phyloP scores from a whole-genome alignment of 2,329 filamentous ascomycete genomes.

The Dendryphion nanum region DNA sequence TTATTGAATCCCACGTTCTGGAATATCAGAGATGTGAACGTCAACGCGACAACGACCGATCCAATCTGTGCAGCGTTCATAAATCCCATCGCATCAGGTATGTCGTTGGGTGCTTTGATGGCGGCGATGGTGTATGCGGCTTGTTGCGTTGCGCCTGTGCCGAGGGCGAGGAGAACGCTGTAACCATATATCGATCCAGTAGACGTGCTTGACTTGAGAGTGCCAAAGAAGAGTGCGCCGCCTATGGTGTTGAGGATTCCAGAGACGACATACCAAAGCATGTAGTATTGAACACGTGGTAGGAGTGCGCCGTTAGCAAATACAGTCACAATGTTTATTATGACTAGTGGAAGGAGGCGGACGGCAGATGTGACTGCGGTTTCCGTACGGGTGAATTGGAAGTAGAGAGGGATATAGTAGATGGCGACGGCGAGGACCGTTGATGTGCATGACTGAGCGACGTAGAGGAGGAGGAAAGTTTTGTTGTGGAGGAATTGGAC shows the following conservation, averaged over 20 bases:
- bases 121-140: constrained; percentile 16
- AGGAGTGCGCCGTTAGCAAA: constrained; percentile 18
- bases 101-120: constrained; percentile 4
- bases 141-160: constrained; percentile 16
- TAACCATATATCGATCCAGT: constrained; percentile 15
- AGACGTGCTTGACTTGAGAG: neutral
- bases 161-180: constrained; percentile 17
- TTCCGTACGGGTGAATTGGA: constrained; percentile 24
- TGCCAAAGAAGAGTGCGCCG: constrained; percentile 13
- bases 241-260: constrained; percentile 10
- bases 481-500: neutral
- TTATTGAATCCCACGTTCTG: constrained; percentile 19
- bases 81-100: constrained; percentile 16
- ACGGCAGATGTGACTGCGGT: constrained; percentile 18
- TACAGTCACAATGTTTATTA: constrained; percentile 11
- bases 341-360: constrained; percentile 23
- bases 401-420: constrained; percentile 27
- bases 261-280: constrained; percentile 18
- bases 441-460: constrained; percentile 15
- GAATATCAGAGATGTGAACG: constrained; percentile 22
- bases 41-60: constrained; percentile 19
- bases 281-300: constrained; percentile 16
- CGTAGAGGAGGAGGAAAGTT: neutral
- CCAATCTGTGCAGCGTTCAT: constrained; percentile 25
- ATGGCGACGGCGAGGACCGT: constrained; percentile 4